Conservation (phyloP, 495 filamentous ascomycete species). For the Thermochaetoides thermophila region DNA sequence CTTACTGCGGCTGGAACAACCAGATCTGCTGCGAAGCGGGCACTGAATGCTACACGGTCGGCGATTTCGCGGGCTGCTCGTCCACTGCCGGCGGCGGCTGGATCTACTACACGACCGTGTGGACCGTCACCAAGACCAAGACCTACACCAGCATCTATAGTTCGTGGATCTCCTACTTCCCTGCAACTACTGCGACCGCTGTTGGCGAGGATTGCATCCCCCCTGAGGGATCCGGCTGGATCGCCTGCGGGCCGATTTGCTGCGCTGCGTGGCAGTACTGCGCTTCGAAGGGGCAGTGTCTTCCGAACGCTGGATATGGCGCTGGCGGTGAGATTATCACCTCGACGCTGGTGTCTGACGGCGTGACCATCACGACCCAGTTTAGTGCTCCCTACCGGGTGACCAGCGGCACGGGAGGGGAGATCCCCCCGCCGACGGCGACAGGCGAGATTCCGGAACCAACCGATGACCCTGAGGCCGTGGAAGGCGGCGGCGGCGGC, state of each 20-base stretch:
- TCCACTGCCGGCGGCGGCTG: constrained; percentile 21
- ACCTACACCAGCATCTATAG: constrained; percentile 60
- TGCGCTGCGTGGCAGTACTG: constrained; percentile 63
- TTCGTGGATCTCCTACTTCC: constrained; percentile 19
- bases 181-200: no score
- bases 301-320: constrained; percentile 5
- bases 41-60: constrained; percentile 49
- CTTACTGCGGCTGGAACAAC: constrained; percentile 51
- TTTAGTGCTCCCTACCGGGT: constrained; percentile 50
- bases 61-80: constrained; percentile 25
- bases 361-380: constrained; percentile 25
- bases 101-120: constrained; percentile 58
- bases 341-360: constrained; percentile 23
- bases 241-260: constrained; percentile 57
- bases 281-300: constrained; percentile 32
- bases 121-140: constrained; percentile 50
- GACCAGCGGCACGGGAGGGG: constrained; percentile 40
- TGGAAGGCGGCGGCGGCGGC: constrained; percentile 19
- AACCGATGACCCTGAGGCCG: constrained; percentile 27
- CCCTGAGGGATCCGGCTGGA: constrained; percentile 38
- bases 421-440: constrained; percentile 17
- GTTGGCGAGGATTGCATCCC: constrained; percentile 40
- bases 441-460: constrained; percentile 17
- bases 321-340: constrained; percentile 18
- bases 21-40: constrained; percentile 52